A percentile compares a stretch with the other conserved stretches of the same genome.
Evolutionary conservation across 306 rosid species (phyloP).

Genomic region (Inga leiocalycina): DNA sequence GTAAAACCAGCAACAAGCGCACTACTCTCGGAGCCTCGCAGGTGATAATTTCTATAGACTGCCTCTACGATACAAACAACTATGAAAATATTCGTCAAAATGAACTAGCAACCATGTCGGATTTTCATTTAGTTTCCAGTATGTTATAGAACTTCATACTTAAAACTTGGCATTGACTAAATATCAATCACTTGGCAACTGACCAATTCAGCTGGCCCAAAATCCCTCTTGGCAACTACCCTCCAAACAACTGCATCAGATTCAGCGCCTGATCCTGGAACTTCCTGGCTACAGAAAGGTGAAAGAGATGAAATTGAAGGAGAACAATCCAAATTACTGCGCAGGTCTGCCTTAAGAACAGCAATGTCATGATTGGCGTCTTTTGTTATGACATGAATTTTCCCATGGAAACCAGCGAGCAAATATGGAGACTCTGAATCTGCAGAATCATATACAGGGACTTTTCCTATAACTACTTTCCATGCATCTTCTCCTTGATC

Average conservation of each 20-base stretch:
- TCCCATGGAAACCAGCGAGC: conserved; percentile 87
- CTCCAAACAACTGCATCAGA: conserved; percentile 68
- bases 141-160: conserved; percentile 27
- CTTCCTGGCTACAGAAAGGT: conserved; percentile 42
- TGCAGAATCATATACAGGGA: conserved; percentile 74
- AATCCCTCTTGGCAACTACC: conserved; percentile 59
- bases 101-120: not conserved
- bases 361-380: conserved; percentile 66
- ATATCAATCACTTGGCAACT: conserved; percentile 88
- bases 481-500: conserved; percentile 82
- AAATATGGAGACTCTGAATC: conserved; percentile 91
- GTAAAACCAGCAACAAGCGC: not conserved
- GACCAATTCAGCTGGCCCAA: conserved; percentile 77
- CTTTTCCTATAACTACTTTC: conserved; percentile 83
- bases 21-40: not conserved
- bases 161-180: conserved; percentile 43
- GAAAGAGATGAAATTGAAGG: conserved; percentile 34
- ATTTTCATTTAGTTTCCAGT: conserved; percentile 15
- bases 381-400: conserved; percentile 91
- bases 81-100: conserved; percentile 21
- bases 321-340: conserved; percentile 36
- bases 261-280: conserved; percentile 46
- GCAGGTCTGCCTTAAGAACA: conserved; percentile 65
- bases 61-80: conserved; percentile 16
- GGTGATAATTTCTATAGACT: not conserved